Evolutionary conservation across 495 filamentous ascomycete genomes (phyloP), one percentile per base, ranked within the genome.

Genomic region (Glutinoglossum americanum): DNA sequence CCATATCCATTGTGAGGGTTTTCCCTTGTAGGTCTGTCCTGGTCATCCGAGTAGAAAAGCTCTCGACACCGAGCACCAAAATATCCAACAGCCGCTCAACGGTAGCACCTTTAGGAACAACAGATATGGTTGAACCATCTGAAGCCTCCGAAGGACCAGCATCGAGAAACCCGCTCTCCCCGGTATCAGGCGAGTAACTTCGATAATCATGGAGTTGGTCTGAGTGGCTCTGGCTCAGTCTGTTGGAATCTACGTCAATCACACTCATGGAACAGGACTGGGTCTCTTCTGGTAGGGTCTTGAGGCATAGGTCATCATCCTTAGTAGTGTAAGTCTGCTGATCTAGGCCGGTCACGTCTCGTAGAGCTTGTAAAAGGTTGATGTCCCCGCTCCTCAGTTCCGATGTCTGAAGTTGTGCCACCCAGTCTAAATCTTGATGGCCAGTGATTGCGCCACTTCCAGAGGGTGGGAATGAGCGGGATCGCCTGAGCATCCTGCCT

Each of bases 71-170:
- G 17, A 68, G 41, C 45, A 68, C 65, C 23, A 68, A 48, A 55
- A 68, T 67, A 62, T 68, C 66, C 4, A 68, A 63, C 26, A 68
- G 62, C 59, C 66, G 59, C 51, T 68, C 66, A 37, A 68, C 63
- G n/a, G 66, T 68, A 11, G 65, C 66, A 21, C 66, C 66, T 54
- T 68, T 68, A 3, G 66, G 60, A 21, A 68, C 66, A 54, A 68
- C 66, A 25, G 28, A 19, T 10, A 59, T 33, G 13, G 7, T 35
- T 5, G 30, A 28, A 15, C 25, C 10, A 62, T 58, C 30, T 21
- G 51, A 26, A 44, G 54, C 21, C 57, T 47, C 39, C 65, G 57
- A n/a, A 63, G 57, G 19, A 55, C 58, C 32, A 61, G 65, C 23
- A n/a, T 27, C 44, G 54, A 39, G 26, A 53, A 32, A 28, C 17